Base-by-base conservation (phyloP, 495 filamentous ascomycete species). In the Clohesyomyces aquaticus region DNA sequence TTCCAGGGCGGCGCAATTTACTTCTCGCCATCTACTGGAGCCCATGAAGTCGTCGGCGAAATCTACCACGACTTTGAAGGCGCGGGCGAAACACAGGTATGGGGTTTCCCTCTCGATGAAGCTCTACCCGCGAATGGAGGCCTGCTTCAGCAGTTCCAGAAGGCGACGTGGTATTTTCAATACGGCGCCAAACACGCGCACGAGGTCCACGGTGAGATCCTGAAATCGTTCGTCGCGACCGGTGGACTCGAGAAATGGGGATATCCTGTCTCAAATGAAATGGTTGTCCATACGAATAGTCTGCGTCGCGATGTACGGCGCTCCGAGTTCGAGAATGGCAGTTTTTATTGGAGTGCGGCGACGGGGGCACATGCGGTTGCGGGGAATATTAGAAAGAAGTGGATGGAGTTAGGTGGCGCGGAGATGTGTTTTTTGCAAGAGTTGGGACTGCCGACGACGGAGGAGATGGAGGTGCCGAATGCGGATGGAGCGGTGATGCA, bases 1-100 rank as follows among this genome's bases (percentile, higher is more conserved):
- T 59, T 59, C 26, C 42, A 48, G 18, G 28, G 27, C 21, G 56
- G 56, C 23, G 42, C 42, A 9, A 59, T 59, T n/a, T 59, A 59
- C 43, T 59, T 14, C 11, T 59, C 56, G 3, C 43, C 43, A 2
- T 11, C 4, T 9, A 49, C 41, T 16, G n/a, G 18, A 3, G 56
- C 42, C 2, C 21, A 22, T 14, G 56, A 23, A 59, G 27, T 59
- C 4, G 14, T 21, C 4, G 56, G 43, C 21, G 21, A 59, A 35
- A 48, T 59, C 14, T 59, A 26, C 21, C 56, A 26, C 6, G 42
- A 48, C 26, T 59, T 8, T 49, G 18, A 48, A n/a, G 27, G 12
- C 8, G n/a, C 21, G 1, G 56, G 56, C n/a, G 41, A 49, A 21
- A 18, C 32, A 6, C 19, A 50, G 29, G 27, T 50, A 2, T 59